Evolutionary conservation across 345 rosid species (phyloP).

Genomic region (Lepidium didymum): DNA sequence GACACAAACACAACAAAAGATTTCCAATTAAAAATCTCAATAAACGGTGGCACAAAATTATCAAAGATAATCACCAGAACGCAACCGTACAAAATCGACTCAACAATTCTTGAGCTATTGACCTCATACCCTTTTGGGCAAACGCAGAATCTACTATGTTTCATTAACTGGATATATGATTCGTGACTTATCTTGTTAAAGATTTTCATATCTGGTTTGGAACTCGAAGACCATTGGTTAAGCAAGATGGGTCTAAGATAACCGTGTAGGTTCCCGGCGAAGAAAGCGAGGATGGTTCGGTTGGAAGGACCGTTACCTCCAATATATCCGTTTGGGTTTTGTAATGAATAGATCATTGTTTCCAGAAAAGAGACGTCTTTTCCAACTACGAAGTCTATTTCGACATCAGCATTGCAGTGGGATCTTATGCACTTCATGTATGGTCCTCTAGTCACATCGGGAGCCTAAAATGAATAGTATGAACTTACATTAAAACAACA

Average conservation of each 20-base stretch:
- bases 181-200: constrained; percentile 25
- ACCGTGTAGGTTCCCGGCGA: constrained; percentile 75
- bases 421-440: constrained; percentile 54
- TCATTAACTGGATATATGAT: constrained; percentile 55
- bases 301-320: constrained; percentile 72
- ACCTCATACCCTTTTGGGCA: constrained; percentile 86
- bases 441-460: constrained; percentile 48
- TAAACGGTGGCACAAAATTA: constrained; percentile 76
- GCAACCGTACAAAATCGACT: constrained; percentile 63
- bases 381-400: constrained; percentile 59
- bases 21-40: constrained; percentile 74
- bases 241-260: constrained; percentile 57
- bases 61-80: constrained; percentile 81
- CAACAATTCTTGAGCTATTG: constrained; percentile 76
- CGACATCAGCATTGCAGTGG: constrained; percentile 72
- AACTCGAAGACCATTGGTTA: constrained; percentile 54
- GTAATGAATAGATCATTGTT: constrained; percentile 45
- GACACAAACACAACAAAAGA: constrained; percentile 59
- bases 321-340: constrained; percentile 43
- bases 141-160: constrained; percentile 71
- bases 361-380: constrained; percentile 64
- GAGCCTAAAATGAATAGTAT: constrained; percentile 44
- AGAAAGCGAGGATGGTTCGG: constrained; percentile 63
- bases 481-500: no score
- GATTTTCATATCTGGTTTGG: constrained; percentile 67